These are phyloP conservation scores for Dicorynia guianensis DNA, from an alignment of 306 rosid genomes.

Conservation along the genomic window DNA sequence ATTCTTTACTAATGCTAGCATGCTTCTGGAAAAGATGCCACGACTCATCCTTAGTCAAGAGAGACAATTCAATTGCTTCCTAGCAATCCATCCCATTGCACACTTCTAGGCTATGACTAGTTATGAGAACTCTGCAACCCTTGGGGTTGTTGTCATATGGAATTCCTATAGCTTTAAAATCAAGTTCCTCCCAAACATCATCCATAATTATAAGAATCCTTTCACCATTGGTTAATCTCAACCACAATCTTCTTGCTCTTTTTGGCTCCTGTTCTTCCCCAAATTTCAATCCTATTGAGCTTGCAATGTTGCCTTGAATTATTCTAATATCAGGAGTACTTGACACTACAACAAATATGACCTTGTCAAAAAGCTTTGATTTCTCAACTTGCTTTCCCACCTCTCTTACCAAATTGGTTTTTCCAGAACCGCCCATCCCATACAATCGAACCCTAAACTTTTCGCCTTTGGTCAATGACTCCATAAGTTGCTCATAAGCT, in stretches of 20 bases:
- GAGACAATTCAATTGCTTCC: background rate
- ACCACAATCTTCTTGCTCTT: background rate
- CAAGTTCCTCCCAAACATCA: background rate
- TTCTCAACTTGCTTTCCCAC: background rate
- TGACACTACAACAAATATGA: background rate
- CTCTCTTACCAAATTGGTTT: background rate
- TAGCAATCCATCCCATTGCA: background rate
- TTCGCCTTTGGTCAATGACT: background rate
- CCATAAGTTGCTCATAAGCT: background rate
- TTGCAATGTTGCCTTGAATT: background rate
- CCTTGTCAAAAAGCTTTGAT: background rate
- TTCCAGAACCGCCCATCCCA: background rate
- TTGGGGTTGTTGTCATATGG: background rate
- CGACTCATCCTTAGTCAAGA: background rate
- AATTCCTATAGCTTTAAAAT: too few species aligned
- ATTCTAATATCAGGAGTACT: background rate
- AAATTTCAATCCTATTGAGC: background rate
- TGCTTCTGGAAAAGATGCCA: background rate
- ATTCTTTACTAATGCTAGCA: background rate
- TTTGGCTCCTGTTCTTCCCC: background rate
- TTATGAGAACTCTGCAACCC: background rate
- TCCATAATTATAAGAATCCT: background rate
- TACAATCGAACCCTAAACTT: background rate
- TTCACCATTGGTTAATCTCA: background rate
- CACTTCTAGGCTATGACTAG: background rate